Base-by-base conservation (phyloP, 805 yeast genomes). In the Starmerella sp. region DNA sequence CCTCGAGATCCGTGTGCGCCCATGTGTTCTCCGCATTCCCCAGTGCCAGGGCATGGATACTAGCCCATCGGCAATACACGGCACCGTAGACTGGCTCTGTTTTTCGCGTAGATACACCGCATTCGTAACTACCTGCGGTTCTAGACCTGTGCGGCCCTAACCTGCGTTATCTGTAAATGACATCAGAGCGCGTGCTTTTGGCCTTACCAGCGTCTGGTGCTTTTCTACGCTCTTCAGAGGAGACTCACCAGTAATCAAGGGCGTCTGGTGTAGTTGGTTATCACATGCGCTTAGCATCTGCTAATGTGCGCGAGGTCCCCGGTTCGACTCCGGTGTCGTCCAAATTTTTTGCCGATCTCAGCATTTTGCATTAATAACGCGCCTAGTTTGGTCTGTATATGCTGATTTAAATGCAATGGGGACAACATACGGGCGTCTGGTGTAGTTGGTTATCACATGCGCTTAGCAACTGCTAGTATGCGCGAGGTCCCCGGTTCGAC, bases 261-360 rank as follows among this genome's bases (percentile, higher is more conserved):
- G 61, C 61, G 59, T 51, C 57, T 58, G 60, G 61, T 58, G 61
- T 58, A 58, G 61, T 57, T 58, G 61, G 61, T 57, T 58, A 58
- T 58, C 61, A 58, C 61, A 60, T 58, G 61, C 59, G 61, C 61
- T 58, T 58, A 58, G 61, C 61, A 58, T 58, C 49, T 46, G 49
- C 49, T 46, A 32, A 30, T 34, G 6, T 46, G 61, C 61, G 59
- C 61, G 61, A 58, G 61, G 61, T 58, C 61, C 57, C 61, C 61
- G 61, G 61, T 58, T 58, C 61, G 61, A 58, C 60, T 58, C 61
- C 61, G 61, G 61, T 58, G 57, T 58, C 59, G 61, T 58, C 61
- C 61, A 58, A 22, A 31, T 37, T 56, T 54, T 54, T 58, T 57
- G n/a, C 41, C 41, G 4, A 8, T 37, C 14, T 14, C 22, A 22